Evolutionary conservation across 345 rosid genomes (phyloP).

Genomic region (Citrus mangshanensis): DNA sequence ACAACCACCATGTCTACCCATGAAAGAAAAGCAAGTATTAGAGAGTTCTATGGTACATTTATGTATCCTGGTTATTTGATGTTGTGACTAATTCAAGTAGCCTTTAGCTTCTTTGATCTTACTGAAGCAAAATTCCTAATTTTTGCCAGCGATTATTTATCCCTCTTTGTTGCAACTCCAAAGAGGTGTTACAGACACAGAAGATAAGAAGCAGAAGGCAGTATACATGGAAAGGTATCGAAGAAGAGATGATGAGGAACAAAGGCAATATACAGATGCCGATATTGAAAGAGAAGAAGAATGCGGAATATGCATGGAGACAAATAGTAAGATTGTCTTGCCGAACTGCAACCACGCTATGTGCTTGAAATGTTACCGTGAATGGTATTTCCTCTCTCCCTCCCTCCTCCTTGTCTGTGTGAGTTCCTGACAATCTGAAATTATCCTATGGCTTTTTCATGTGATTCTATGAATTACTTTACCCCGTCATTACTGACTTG

Average conservation of each 20-base stretch:
- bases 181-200: slow-evolving; percentile 54
- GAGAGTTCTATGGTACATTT: slow-evolving; percentile 64
- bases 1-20: slow-evolving; percentile 58
- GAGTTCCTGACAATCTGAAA: neutral
- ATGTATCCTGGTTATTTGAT: neutral
- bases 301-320: slow-evolving; percentile 77
- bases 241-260: slow-evolving; percentile 47
- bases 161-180: slow-evolving; percentile 63
- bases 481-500: neutral
- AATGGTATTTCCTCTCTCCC: slow-evolving; percentile 39
- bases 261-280: slow-evolving; percentile 21
- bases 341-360: slow-evolving; percentile 64
- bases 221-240: slow-evolving; percentile 54
- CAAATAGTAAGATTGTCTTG: slow-evolving; percentile 51
- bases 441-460: neutral
- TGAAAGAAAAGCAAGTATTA: slow-evolving; percentile 56
- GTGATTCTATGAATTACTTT: neutral
- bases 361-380: slow-evolving; percentile 68
- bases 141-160: slow-evolving; percentile 53
- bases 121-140: slow-evolving; percentile 8
- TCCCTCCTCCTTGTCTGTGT: neutral
- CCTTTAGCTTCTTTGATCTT: neutral
- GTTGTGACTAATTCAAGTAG: neutral
- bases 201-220: slow-evolving; percentile 55
- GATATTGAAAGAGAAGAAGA: slow-evolving; percentile 67